Percentiles rank a stretch among this genome's conserved stretches.
phyloP scores from a whole-genome alignment of 352 stramenopile species.

The Discostella stelligera region DNA sequence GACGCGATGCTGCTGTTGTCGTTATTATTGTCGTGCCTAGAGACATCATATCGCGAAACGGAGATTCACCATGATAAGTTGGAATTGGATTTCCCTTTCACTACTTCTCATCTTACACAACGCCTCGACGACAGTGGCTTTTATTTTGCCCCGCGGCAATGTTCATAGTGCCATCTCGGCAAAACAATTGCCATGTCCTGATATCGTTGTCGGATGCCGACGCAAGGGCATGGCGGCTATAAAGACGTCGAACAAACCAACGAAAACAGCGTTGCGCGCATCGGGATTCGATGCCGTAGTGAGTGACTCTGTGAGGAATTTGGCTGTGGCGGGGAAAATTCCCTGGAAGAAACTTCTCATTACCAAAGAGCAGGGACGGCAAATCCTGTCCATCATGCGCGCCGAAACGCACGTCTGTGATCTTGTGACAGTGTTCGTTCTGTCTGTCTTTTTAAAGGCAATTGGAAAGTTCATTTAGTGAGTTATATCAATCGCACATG shows the following conservation, averaged over 20 bases:
- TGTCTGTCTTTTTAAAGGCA: constrained; percentile 30
- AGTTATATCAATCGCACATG: not conserved
- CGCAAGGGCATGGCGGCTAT: not conserved
- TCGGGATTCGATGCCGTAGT: not conserved
- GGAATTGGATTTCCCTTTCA: not conserved
- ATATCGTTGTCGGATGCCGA: not conserved
- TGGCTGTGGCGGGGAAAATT: constrained; percentile 39
- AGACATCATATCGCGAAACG: not conserved
- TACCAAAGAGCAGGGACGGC: constrained; percentile 12
- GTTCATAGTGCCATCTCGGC: not conserved
- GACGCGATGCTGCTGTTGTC: too few relatives aligned
- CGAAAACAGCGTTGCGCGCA: not conserved
- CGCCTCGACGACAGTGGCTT: not conserved
- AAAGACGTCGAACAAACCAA: not conserved
- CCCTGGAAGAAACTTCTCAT: constrained; percentile 43
- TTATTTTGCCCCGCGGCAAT: not conserved
- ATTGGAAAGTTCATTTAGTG: constrained; percentile 33
- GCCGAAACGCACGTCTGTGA: constrained; percentile 35
- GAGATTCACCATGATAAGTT: not conserved
- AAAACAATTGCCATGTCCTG: not conserved
- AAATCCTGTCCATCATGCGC: constrained; percentile 46
- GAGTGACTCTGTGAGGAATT: constrained; percentile 8
- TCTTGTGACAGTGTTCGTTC: constrained; percentile 18
- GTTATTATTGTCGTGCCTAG: too few relatives aligned
- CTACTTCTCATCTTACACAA: not conserved